phyloP scores from a whole-genome alignment of 148 eudicot genomes.

The Euryodendron excelsum region DNA sequence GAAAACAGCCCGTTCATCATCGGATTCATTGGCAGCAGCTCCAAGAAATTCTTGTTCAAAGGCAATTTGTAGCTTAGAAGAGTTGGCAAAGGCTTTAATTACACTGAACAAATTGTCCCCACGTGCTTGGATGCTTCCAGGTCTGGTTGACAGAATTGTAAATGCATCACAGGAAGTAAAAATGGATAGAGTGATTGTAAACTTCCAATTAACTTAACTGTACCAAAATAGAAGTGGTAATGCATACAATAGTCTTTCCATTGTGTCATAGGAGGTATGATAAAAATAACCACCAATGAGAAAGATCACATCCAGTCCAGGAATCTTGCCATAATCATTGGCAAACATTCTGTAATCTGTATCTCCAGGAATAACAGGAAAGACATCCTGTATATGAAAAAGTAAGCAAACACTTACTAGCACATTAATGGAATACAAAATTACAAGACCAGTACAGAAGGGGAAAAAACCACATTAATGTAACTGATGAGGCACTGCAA shows the following conservation, averaged over 20 bases:
- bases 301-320: conserved; percentile 91
- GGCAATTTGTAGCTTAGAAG: conserved; percentile 62
- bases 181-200: conserved; percentile 15
- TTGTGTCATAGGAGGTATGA: conserved; percentile 83
- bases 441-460: neutral
- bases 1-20: conserved; percentile 65
- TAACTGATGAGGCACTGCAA: no score
- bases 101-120: conserved; percentile 84
- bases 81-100: conserved; percentile 73
- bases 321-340: conserved; percentile 75
- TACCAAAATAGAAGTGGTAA: conserved; percentile 48
- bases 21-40: conserved; percentile 34
- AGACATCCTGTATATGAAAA: conserved; percentile 67
- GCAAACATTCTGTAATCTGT: conserved; percentile 97
- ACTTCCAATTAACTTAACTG: conserved; percentile 33
- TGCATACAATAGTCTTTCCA: conserved; percentile 92
- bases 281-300: conserved; percentile 91
- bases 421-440: neutral
- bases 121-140: conserved; percentile 98
- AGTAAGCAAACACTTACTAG: neutral
- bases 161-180: conserved; percentile 34
- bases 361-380: conserved; percentile 84
- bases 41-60: conserved; percentile 45
- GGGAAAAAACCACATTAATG: no score
- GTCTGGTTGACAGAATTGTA: conserved; percentile 46